A percentile compares a stretch with the other conserved stretches of the same genome.
phyloP scores from a whole-genome alignment of 768 basidiomycete genomes.

The Pulveroboletus ravenelii region DNA sequence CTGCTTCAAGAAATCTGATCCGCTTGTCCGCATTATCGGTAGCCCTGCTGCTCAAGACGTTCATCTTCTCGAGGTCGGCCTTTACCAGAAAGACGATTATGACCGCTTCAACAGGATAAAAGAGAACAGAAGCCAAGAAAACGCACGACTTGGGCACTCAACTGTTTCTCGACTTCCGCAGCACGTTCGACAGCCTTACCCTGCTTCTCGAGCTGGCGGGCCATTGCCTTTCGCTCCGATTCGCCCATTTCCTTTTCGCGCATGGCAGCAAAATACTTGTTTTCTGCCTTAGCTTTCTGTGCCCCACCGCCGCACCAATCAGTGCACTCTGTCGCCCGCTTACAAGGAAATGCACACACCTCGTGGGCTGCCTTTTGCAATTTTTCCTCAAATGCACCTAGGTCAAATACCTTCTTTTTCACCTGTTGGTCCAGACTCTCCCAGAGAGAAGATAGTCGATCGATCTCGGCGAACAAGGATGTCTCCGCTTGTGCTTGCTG shows the following conservation, averaged over 20 bases:
- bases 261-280: slow-evolving; percentile 90
- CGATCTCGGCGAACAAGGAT: slow-evolving; percentile 78
- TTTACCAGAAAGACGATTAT: slow-evolving; percentile 11
- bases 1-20: slow-evolving; percentile 28
- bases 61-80: slow-evolving; percentile 45
- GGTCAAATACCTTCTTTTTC: slow-evolving; percentile 79
- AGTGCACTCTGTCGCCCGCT: not conserved
- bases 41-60: slow-evolving; percentile 29
- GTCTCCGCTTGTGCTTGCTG: slow-evolving; percentile 68
- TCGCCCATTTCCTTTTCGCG: slow-evolving; percentile 83
- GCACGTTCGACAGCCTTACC: slow-evolving; percentile 61
- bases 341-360: slow-evolving; percentile 39
- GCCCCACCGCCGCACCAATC: not conserved
- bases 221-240: slow-evolving; percentile 61
- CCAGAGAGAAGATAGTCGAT: slow-evolving; percentile 83
- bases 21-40: slow-evolving; percentile 26
- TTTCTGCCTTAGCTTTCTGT: slow-evolving; percentile 94
- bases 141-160: slow-evolving; percentile 58
- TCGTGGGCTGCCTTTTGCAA: slow-evolving; percentile 62
- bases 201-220: slow-evolving; percentile 55
- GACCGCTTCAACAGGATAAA: not conserved
- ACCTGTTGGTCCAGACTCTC: slow-evolving; percentile 77
- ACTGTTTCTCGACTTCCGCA: slow-evolving; percentile 56
- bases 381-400: slow-evolving; percentile 70
- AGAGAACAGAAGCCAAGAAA: not conserved